These are phyloP conservation scores for Penicillium sp. DNA, from an alignment of 2,329 filamentous ascomycete species.

Conservation along the genomic window DNA sequence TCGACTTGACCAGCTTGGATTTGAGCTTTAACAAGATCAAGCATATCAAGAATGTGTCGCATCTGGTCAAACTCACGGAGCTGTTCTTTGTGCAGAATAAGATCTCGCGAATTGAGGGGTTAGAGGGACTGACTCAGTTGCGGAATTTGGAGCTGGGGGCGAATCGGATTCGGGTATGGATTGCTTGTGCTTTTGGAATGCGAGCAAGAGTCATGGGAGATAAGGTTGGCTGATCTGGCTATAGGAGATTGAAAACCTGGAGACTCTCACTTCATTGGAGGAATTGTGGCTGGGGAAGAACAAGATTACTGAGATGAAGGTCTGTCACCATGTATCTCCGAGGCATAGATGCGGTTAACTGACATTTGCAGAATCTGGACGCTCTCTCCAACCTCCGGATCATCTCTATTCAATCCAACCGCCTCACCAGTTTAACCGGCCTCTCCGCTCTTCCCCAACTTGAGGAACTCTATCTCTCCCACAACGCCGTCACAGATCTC, in stretches of 20 bases:
- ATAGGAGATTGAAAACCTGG: conserved; percentile 74
- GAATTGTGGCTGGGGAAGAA: conserved; percentile 95
- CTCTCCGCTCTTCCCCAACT: conserved; percentile 68
- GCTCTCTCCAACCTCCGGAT: conserved; percentile 73
- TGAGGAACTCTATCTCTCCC: conserved; percentile 90
- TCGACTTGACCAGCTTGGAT: conserved; percentile 71
- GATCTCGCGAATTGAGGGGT: conserved; percentile 76
- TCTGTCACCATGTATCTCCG: conserved; percentile 17
- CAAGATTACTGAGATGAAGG: conserved; percentile 79
- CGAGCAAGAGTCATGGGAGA: background rate
- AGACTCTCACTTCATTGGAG: conserved; percentile 68
- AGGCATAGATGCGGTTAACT: background rate
- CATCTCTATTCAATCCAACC: conserved; percentile 91
- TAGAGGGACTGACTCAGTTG: conserved; percentile 68
- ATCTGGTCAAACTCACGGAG: conserved; percentile 71
- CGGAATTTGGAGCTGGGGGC: conserved; percentile 85
- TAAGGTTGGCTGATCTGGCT: no score
- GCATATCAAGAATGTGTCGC: conserved; percentile 83
- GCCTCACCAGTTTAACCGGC: conserved; percentile 70
- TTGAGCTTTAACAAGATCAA: conserved; percentile 99
- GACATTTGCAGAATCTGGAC: conserved; percentile 52
- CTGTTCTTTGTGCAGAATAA: conserved; percentile 94
- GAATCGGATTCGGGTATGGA: conserved; percentile 67
- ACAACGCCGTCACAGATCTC: conserved; percentile 79
- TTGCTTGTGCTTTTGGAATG: background rate